Evolutionary conservation across 2,329 filamentous ascomycete species (phyloP), one percentile per base, ranked within the genome.

Genomic region (Colletotrichum spinosum): DNA sequence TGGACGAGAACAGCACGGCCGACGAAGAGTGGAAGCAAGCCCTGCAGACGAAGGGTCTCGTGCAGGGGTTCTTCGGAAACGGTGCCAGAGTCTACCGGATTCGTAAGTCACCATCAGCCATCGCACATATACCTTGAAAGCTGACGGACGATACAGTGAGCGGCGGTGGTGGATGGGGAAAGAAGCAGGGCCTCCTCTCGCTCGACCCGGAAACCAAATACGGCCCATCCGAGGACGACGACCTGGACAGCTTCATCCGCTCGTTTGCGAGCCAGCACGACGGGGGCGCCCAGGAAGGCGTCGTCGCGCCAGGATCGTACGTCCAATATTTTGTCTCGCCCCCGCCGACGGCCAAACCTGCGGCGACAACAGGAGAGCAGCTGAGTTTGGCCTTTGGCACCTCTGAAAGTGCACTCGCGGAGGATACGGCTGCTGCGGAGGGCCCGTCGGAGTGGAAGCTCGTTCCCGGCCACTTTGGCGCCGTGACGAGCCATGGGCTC

Each of bases 131-230:
- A 9, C 38, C 34, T 17, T 6, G 11, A 49, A 4, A n/a, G 38
- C 58, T 55, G 55, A 50, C 68, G 51, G 11, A 12, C 48, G 37
- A 38, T 57, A 77, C 81, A 84, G 86, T 94, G 68, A 94, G 92
- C 71, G 93, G 93, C 5, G 93, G 93, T 50, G 93, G 93, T 46
- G 93, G 93, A 17, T 97, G 93, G 93, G 93, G 93, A 13, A 82
- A 86, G 60, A 96, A 95, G 75, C 88, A 91, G 71, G 93, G 93
- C 0, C 80, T 97, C 0, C 79, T 97, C 3, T 93, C 92, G 6
- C 82, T 97, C 4, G 92, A 96, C 72, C 92, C 93, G 4, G 85
- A 92, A 69, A 84, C 81, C 13, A 81, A 75, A 17, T 86, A 86
- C 70, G 79, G 78, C n/a, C 73, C 81, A 8, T 55, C 78, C 1